Conservation (phyloP, 441 rosid species). For the Populus hybrid region DNA sequence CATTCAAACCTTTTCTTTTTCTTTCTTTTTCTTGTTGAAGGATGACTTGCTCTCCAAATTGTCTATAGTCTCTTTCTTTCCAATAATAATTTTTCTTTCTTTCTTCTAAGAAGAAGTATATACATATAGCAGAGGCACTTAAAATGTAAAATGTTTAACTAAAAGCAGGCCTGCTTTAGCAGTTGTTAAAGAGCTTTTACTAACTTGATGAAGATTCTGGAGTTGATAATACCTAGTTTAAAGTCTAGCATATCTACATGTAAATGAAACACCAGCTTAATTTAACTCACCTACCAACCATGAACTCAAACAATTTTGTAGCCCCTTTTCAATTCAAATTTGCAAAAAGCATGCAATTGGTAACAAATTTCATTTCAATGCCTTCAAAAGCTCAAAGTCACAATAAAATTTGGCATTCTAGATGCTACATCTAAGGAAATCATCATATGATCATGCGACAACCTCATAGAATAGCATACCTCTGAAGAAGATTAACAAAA, state of each 20-base stretch:
- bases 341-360: neutral
- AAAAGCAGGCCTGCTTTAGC: neutral
- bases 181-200: neutral
- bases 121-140: neutral
- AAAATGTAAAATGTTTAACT: neutral
- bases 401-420: neutral
- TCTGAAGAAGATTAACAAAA: slow-evolving; percentile 90
- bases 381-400: neutral
- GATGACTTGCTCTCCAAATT: neutral
- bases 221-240: neutral
- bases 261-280: neutral
- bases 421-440: neutral
- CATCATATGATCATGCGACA: neutral
- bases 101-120: neutral
- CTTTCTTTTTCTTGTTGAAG: neutral
- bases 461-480: slow-evolving; percentile 41
- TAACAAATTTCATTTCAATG: neutral
- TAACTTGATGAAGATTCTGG: neutral
- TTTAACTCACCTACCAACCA: neutral
- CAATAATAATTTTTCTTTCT: no score
- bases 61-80: neutral
- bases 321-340: neutral
- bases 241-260: neutral
- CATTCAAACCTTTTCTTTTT: neutral
- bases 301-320: neutral